Evolutionary conservation across 2,329 filamentous ascomycete genomes (phyloP).

Genomic region (Diaporthe velutina): DNA sequence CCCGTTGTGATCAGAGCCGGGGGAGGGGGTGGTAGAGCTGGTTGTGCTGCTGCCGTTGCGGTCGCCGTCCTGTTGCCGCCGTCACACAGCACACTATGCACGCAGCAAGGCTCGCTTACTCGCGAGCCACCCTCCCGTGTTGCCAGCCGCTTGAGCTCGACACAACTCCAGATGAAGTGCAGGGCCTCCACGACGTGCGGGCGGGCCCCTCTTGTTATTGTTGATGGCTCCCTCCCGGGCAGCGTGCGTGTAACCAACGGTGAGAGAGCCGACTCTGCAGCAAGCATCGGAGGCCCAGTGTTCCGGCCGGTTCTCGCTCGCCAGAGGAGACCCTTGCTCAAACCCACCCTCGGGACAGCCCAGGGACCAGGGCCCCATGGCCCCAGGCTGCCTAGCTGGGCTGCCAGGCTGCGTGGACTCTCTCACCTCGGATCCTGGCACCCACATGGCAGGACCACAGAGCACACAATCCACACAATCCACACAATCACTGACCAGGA

Average conservation of each 20-base stretch:
- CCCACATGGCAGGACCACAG: constrained; percentile 24
- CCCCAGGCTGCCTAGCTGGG: constrained; percentile 4
- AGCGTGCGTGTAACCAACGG: constrained; percentile 4
- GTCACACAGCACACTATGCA: constrained; percentile 20
- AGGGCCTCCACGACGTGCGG: background rate
- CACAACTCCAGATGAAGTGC: background rate
- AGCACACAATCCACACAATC: background rate
- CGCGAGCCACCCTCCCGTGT: background rate
- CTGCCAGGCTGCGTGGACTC: background rate
- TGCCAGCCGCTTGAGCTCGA: constrained; percentile 14
- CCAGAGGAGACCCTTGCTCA: constrained; percentile 23
- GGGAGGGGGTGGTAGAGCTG: background rate
- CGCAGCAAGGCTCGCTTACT: constrained; percentile 2
- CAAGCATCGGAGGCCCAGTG: constrained; percentile 17
- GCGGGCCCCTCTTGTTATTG: background rate
- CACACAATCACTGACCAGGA: background rate
- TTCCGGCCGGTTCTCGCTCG: constrained; percentile 18
- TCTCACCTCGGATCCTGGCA: constrained; percentile 22
- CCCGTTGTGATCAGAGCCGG: background rate
- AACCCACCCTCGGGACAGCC: constrained; percentile 8
- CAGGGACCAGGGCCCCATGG: constrained; percentile 15
- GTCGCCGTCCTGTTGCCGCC: background rate
- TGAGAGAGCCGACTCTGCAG: constrained; percentile 19
- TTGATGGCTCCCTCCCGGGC: background rate
- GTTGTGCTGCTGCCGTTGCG: background rate